Base-by-base conservation (phyloP, 2,329 filamentous ascomycete species). In the Aspergillus bombycis region DNA sequence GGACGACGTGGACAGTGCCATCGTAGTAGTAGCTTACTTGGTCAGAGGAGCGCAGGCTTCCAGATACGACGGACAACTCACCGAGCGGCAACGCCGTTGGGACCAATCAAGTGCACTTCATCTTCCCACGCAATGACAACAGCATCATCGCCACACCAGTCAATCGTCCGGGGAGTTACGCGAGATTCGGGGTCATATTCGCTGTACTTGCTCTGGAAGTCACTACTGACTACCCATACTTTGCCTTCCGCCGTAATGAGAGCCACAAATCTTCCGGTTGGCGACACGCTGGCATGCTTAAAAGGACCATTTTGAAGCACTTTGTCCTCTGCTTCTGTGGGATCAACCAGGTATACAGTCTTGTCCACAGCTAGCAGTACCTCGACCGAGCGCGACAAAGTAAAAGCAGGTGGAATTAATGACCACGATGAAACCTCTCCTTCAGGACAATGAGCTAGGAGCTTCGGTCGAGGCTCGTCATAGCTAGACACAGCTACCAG, bases 71-170 rank as follows among this genome's bases (percentile, higher is more conserved):
- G 36, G 21, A 57, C n/a, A 16, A 63, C 74, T 68, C 77, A 86
- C 78, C 85, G 89, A 34, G 85, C 88, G 6, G 91, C 89, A 11
- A 91, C 87, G 50, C 92, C 92, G 43, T 89, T 91, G 0, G 93
- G 93, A 0, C 94, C 95, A 64, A 99, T 91, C 32, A 99, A 85
- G 74, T 97, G 95, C 4, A 99, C 90, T 77, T 99, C 95, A 74
- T 99, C 95, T 74, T 98, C 95, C 95, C 95, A 99, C 0, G 94
- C 94, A 71, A 99, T 88, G 32, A 97, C 88, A 4, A 95, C 91
- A 16, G 94, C 93, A 77, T 98, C 94, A 71, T 95, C 94, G 6
- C 95, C 95, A 77, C 95, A 99, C 95, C 95, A 99, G 71, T 95
- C 90, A 65, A 99, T 85, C 67, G 95, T 92, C 71, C 92, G 91